Percentiles rank a stretch among this genome's conserved stretches.
Conservation (phyloP, 345 rosid species). For the Populus deltoides region DNA sequence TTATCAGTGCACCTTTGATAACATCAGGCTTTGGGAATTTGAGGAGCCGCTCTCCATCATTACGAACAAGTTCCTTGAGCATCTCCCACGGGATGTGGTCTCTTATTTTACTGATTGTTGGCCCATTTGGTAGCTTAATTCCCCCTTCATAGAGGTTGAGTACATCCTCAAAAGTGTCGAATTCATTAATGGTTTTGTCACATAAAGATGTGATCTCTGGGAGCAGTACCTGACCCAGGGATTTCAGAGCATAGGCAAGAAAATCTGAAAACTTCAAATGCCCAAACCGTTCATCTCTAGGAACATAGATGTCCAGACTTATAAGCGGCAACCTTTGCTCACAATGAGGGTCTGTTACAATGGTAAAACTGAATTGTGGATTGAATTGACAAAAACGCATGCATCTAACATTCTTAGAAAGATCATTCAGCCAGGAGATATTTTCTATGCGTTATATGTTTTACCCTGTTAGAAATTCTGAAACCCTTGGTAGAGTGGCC, state of each 20-base stretch:
- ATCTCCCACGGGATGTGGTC: conserved; percentile 78
- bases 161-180: conserved; percentile 70
- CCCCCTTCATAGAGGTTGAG: conserved; percentile 70
- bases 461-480: background rate
- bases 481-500: background rate
- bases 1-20: conserved; percentile 55
- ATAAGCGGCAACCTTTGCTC: conserved; percentile 75
- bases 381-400: conserved; percentile 4
- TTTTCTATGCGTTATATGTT: background rate
- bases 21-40: conserved; percentile 82
- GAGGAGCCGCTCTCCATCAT: conserved; percentile 64
- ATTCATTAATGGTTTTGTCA: conserved; percentile 80
- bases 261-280: conserved; percentile 82
- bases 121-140: conserved; percentile 38
- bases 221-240: conserved; percentile 56
- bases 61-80: conserved; percentile 78
- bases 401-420: background rate
- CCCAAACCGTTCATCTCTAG: conserved; percentile 81
- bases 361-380: conserved; percentile 6
- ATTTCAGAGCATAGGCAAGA: conserved; percentile 74
- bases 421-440: background rate
- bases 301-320: conserved; percentile 74
- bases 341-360: conserved; percentile 46
- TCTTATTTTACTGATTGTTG: conserved; percentile 43
- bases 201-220: conserved; percentile 65